phyloP scores from a whole-genome alignment of 805 yeast species.

The Pichia exigua region DNA sequence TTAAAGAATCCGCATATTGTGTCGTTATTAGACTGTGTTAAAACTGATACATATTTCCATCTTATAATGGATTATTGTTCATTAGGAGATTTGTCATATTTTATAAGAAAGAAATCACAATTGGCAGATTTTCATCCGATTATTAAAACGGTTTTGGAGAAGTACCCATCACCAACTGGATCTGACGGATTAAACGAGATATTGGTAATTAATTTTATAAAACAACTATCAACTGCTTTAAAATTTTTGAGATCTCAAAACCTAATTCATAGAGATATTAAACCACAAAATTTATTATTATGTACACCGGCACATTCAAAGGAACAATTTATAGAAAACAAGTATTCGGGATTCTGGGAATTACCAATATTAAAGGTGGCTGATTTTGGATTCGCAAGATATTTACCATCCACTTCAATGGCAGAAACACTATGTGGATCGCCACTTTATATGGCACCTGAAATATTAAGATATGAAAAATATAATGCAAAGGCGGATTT shows the following conservation, averaged over 20 bases:
- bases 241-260: constrained; percentile 74
- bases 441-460: constrained; percentile 98
- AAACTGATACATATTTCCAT: constrained; percentile 70
- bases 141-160: constrained; percentile 62
- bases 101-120: constrained; percentile 71
- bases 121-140: constrained; percentile 69
- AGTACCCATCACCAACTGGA: constrained; percentile 74
- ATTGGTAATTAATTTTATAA: constrained; percentile 73
- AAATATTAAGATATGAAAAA: constrained; percentile 86
- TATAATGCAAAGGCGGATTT: constrained; percentile 95
- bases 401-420: constrained; percentile 84
- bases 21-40: constrained; percentile 71
- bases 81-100: constrained; percentile 84
- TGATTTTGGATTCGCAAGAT: constrained; percentile 96
- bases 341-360: constrained; percentile 76
- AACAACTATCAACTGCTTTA: constrained; percentile 80
- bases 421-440: constrained; percentile 98
- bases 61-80: constrained; percentile 96
- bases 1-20: constrained; percentile 93
- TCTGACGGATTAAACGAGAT: constrained; percentile 74
- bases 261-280: constrained; percentile 89
- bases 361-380: constrained; percentile 89
- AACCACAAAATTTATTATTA: constrained; percentile 82
- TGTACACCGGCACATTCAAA: constrained; percentile 73
- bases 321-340: constrained; percentile 45